Evolutionary conservation across 306 rosid genomes (phyloP).

Genomic region (Trifolium subterraneum): DNA sequence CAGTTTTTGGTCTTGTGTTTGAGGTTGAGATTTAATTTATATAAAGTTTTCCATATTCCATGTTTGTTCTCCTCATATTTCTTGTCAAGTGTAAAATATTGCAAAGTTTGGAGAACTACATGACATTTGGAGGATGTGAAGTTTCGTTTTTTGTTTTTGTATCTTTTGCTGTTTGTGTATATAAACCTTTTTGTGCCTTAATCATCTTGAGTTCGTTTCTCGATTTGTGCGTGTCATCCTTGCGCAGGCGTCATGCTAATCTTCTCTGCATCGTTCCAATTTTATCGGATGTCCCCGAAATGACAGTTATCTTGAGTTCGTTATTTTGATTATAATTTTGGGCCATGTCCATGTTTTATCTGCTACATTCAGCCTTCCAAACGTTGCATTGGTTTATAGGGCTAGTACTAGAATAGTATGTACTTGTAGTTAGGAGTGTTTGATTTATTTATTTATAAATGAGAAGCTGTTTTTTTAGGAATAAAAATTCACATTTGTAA

Average conservation of each 20-base stretch:
- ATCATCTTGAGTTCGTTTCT: slow-evolving; percentile 4
- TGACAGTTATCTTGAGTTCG: no score
- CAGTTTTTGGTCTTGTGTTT: slow-evolving; percentile 43
- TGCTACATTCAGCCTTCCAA: no score
- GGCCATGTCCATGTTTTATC: slow-evolving; percentile 1
- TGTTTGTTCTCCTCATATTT: slow-evolving; percentile 49
- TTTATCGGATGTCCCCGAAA: no score
- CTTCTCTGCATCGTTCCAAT: no score
- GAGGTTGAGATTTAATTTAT: slow-evolving; percentile 44
- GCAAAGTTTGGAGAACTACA: slow-evolving; percentile 52
- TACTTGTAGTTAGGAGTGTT: no score
- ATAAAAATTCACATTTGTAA: no score
- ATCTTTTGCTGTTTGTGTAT: slow-evolving; percentile 46
- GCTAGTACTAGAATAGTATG: no score
- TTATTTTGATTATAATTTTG: neutral
- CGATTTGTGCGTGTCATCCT: no score
- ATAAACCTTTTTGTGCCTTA: slow-evolving; percentile 45
- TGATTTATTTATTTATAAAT: no score
- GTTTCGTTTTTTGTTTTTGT: slow-evolving; percentile 1
- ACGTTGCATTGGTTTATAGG: no score
- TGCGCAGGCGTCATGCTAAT: no score
- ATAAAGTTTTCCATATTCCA: slow-evolving; percentile 37
- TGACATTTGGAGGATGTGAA: slow-evolving; percentile 48
- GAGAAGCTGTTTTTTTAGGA: no score
- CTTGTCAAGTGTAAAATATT: slow-evolving; percentile 66